Conservation (phyloP, 371 early-diverging fungal genomes). For the Globomyces sp. region DNA sequence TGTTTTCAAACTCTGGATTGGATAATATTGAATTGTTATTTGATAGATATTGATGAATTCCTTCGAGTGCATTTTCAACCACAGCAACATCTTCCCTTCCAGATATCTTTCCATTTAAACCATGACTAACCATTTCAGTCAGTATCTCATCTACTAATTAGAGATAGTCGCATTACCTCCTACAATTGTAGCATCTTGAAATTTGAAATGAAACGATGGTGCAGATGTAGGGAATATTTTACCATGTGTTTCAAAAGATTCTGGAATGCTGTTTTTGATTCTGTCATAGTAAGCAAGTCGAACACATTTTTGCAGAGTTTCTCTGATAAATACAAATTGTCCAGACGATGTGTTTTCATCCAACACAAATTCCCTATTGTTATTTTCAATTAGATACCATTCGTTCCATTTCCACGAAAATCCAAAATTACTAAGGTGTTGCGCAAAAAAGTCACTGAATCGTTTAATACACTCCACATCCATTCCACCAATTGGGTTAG, state of each 20-base stretch:
- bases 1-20: background rate
- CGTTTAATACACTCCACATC: conserved; percentile 85
- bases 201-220: conserved; percentile 64
- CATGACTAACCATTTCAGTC: conserved; percentile 5
- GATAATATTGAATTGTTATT: background rate
- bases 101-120: conserved; percentile 4
- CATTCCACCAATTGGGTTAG: conserved; percentile 45
- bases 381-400: conserved; percentile 56
- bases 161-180: too few species aligned
- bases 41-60: conserved; percentile 1
- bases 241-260: conserved; percentile 44
- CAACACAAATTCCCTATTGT: conserved; percentile 31
- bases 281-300: conserved; percentile 86
- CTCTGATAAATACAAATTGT: conserved; percentile 65
- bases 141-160: conserved; percentile 5
- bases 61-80: background rate
- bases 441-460: conserved; percentile 82
- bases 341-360: conserved; percentile 25
- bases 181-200: conserved; percentile 50
- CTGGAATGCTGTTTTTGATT: conserved; percentile 73
- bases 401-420: conserved; percentile 88
- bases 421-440: conserved; percentile 89
- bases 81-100: background rate
- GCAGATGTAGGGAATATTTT: conserved; percentile 60
- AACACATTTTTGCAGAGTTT: conserved; percentile 67